Percentiles rank a stretch among this genome's conserved stretches.
These are phyloP conservation scores for Mariannaea sp. DNA, from an alignment of 2,329 filamentous ascomycete species.

Conservation along the genomic window DNA sequence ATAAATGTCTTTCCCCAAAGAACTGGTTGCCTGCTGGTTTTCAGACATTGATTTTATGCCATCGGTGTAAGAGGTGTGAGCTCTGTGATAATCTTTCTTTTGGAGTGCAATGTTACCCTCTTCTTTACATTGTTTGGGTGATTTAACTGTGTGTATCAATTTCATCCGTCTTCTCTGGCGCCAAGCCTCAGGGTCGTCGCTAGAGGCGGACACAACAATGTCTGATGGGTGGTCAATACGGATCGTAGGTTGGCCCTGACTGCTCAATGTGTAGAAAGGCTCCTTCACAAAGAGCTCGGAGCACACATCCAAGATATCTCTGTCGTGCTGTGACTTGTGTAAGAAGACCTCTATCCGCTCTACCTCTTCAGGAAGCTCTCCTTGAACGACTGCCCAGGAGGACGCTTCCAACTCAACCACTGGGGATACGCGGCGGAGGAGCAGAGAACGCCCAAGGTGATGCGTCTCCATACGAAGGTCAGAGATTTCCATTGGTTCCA, in stretches of 20 bases:
- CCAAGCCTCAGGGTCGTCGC: conserved; percentile 28
- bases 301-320: conserved; percentile 42
- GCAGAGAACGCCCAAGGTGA: conserved; percentile 36
- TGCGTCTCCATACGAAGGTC: conserved; percentile 40
- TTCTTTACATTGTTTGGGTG: conserved; percentile 33
- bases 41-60: conserved; percentile 24
- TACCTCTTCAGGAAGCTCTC: conserved; percentile 26
- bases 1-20: conserved; percentile 39
- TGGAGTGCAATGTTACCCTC: conserved; percentile 39
- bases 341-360: conserved; percentile 41
- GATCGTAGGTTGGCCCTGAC: conserved; percentile 46
- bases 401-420: conserved; percentile 32
- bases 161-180: not conserved
- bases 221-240: conserved; percentile 45
- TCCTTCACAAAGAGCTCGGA: conserved; percentile 52
- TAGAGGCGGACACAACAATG: conserved; percentile 26
- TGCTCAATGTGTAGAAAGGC: conserved; percentile 52
- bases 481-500: conserved; percentile 33
- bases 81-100: conserved; percentile 25
- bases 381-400: conserved; percentile 42
- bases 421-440: conserved; percentile 36
- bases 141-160: not conserved
- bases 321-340: conserved; percentile 41
- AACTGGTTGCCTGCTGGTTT: not conserved
- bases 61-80: conserved; percentile 36